Base-by-base conservation (phyloP, 2,329 filamentous ascomycete species). In the Phaeophleospora eucalypticola region DNA sequence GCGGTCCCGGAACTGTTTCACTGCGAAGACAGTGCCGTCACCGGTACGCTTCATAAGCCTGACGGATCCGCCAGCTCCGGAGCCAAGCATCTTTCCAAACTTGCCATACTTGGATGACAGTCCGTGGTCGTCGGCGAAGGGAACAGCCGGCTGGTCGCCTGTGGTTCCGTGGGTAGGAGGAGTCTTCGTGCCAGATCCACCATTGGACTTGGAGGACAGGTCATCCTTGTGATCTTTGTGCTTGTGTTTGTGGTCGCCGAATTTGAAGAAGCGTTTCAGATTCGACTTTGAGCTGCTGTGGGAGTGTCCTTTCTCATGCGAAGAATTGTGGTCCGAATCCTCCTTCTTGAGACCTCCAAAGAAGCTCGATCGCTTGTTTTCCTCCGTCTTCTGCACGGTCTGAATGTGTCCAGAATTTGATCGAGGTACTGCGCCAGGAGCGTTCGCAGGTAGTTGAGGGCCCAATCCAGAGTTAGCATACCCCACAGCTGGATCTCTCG, bases 41-140 rank as follows among this genome's bases (percentile, higher is more conserved):
- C 88, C 90, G 62, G 84, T 91, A 51, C 93, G 82, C 73, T 93
- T 96, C 84, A 98, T 89, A 41, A 98, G 71, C 55, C 91, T 82
- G 14, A 98, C 93, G 0, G 91, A 97, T 19, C 93, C 93, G 41
- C 93, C 93, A 20, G 93, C 93, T 19, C 93, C 93, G 20, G 91
- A 91, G 4, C 93, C 93, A 10, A 98, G 77, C 1, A 97, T 88
- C 65, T 88, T 93, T 47, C 91, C 93, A 55, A 98, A 85, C 65
- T 96, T 97, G 37, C 93, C 93, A 65, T 97, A 98, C 63, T 91
- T 96, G 47, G 87, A 89, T 39, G 86, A 79, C 16, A 97, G 73
- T 3, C 89, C 89, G 64, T 97, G 90, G 58, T 97, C 91, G 60
- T 97, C 91, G 17, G 87, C 88, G 65, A 98, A 98, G 0, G 93